Conservation (phyloP, 768 basidiomycete genomes). For the Mycena rosella region DNA sequence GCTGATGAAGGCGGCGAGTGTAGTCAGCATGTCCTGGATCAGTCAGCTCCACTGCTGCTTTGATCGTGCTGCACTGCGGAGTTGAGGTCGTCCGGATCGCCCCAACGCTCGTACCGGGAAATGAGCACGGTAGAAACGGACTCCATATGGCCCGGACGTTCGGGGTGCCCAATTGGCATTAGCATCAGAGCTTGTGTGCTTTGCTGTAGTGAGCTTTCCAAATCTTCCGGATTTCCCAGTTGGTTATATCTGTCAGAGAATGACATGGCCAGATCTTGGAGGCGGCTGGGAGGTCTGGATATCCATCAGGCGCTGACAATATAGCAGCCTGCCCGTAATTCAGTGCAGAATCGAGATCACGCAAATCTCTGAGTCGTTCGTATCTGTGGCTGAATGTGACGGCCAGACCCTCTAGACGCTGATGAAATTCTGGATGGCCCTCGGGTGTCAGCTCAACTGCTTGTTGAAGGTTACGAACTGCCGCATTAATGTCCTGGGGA, state of each 20-base stretch:
- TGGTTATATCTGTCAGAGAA: background rate
- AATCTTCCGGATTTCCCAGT: background rate
- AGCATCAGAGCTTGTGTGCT: too few relatives aligned
- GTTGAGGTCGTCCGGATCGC: background rate
- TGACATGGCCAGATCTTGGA: background rate
- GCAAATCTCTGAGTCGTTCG: background rate
- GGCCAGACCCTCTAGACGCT: too few relatives aligned
- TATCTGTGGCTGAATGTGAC: background rate
- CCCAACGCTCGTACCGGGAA: background rate
- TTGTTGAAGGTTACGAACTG: too few relatives aligned
- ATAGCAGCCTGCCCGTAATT: background rate
- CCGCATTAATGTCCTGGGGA: too few relatives aligned
- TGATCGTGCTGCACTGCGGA: background rate
- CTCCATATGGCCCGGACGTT: too few relatives aligned
- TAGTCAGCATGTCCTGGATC: background rate
- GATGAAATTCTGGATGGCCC: too few relatives aligned
- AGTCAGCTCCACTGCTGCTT: background rate
- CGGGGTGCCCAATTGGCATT: too few relatives aligned
- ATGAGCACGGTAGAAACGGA: background rate
- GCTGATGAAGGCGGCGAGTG: background rate
- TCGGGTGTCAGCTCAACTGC: too few relatives aligned
- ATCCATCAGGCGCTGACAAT: background rate
- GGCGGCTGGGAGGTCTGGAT: background rate
- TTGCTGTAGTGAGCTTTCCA: background rate
- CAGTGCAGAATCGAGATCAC: conserved; percentile 3